Evolutionary conservation across 306 rosid species (phyloP), one percentile per base, ranked within the genome.

Genomic region (Cucumis cinereus): DNA sequence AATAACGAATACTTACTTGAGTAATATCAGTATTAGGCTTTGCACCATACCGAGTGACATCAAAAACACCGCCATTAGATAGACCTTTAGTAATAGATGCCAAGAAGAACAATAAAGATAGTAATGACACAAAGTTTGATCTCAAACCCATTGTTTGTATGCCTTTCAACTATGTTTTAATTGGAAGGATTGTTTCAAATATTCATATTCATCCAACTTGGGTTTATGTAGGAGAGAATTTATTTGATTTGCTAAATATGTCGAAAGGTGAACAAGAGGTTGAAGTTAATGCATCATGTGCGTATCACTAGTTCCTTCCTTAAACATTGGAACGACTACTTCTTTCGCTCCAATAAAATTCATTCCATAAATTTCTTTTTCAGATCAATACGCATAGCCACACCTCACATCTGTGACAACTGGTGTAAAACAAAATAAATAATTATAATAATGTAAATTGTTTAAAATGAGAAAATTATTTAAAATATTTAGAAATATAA

Each of bases 1-100:
- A 19, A 1, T 55, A 20, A 2, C 2, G 5, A 50, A 50, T 50
- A 50, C 62, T 57, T 76, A 83, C 86, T 62, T 30, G 20, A 0
- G 79, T 63, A 5, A 72, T 30, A 30, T 83, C 86, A 12, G 15
- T 14, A 6, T 66, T 58, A 19, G 77, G 26, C 35, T 69, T 61
- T 33, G 55, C 87, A 12, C 81, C 83, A 33, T 61, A 84, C 8
- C 24, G 53, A 1, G 62, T 54, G 30, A 84, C 35, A 8, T 81
- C 73, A 9, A 73, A 79, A 58, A 58, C 43, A 38, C 41, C 41
- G 0, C 61, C 8, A 7, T 38, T 38, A 57, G 53, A 10, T 70
- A 49, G 43, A 22, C 62, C 80, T 20, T 40, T 57, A 5, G 41
- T 24, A 12, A 62, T 33, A 19, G 38, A 43, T n/a, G 41, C 20